Base-by-base conservation (phyloP, 1,284 basidiomycete genomes). In the Neonothopanus nambi region DNA sequence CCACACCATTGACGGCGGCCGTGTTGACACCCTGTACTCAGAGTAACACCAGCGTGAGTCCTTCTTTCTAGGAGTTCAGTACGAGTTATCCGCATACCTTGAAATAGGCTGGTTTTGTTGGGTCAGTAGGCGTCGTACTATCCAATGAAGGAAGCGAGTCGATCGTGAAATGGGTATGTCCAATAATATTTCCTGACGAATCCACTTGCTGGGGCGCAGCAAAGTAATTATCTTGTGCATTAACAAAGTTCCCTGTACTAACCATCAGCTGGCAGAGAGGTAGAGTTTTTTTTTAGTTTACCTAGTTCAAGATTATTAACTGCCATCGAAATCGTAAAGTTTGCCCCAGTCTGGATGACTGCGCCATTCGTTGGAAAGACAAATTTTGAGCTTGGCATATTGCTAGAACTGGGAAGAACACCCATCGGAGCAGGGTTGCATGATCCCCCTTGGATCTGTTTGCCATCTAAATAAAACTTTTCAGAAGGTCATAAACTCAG, bases 151-250 rank as follows among this genome's bases (percentile, higher is more conserved):
- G 63, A 58, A 89, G 68, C 56, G 63, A 44, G 69, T 89, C 79
- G 60, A 88, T 73, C 48, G 83, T 79, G 57, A 89, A 73, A 65
- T 89, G 86, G 13, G 80, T 78, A 68, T 88, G 85, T 3, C 84
- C 85, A 42, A 75, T 63, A 59, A 85, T 78, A 43, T 68, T 67
- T 45, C 85, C 87, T 39, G 71, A 65, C 1, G 51, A 63, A 58
- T 85, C 76, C 23, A 86, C 66, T 59, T 81, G 77, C 66, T 89
- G 85, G 38, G 85, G 88, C 21, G 82, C 89, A 48, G 81, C 69
- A 63, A 84, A 87, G 71, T 84, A 88, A 66, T 78, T 85, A 48
- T 69, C 63, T 52, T 82, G 65, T 0, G 84, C 79, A 64, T 83
- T 84, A 54, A 77, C 79, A 67, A 88, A 86, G 72, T 73, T 75